A percentile compares a stretch with the other conserved stretches of the same genome.
Evolutionary conservation across 2,329 filamentous ascomycete genomes (phyloP).

Genomic region (Colletotrichum musae): DNA sequence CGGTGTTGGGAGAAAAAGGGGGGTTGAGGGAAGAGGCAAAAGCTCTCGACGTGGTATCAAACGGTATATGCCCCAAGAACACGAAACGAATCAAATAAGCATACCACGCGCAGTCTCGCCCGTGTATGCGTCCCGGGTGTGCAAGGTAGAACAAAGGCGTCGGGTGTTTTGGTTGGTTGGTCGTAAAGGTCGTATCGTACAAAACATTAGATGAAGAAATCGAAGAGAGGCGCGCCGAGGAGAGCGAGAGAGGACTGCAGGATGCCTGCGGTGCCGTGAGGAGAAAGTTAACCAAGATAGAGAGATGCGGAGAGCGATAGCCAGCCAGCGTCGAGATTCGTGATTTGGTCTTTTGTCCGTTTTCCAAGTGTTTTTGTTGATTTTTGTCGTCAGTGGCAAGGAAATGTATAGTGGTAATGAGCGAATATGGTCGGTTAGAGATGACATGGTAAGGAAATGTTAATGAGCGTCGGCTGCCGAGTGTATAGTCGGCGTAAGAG

Average conservation of each 20-base stretch:
- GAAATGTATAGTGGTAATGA: conserved; percentile 50
- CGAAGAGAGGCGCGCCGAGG: not conserved
- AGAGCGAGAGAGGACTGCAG: not conserved
- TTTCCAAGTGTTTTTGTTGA: conserved; percentile 40
- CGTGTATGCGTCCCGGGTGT: not conserved
- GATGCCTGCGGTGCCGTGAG: not conserved
- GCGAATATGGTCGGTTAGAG: conserved; percentile 49
- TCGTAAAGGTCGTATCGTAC: conserved; percentile 40
- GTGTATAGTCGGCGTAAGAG: conserved; percentile 1
- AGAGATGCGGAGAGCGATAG: conserved; percentile 13
- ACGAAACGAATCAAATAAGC: conserved; percentile 36
- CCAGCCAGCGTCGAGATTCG: conserved; percentile 33
- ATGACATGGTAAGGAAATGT: conserved; percentile 18
- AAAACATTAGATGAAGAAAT: conserved; percentile 19
- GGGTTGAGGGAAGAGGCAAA: not conserved
- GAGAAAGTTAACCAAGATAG: conserved; percentile 4
- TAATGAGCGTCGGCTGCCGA: conserved; percentile 21
- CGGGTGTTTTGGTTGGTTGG: conserved; percentile 16
- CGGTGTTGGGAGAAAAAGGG: not conserved
- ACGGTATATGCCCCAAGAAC: conserved; percentile 36
- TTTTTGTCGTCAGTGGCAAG: conserved; percentile 45
- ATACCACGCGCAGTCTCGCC: conserved; percentile 2
- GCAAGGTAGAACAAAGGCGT: conserved; percentile 42
- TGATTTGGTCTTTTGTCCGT: conserved; percentile 4
- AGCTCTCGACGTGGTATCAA: conserved; percentile 38